A percentile compares a stretch with the other conserved stretches of the same genome.
Evolutionary conservation across 2,329 filamentous ascomycete genomes (phyloP).

Genomic region (Nakataea oryzae): DNA sequence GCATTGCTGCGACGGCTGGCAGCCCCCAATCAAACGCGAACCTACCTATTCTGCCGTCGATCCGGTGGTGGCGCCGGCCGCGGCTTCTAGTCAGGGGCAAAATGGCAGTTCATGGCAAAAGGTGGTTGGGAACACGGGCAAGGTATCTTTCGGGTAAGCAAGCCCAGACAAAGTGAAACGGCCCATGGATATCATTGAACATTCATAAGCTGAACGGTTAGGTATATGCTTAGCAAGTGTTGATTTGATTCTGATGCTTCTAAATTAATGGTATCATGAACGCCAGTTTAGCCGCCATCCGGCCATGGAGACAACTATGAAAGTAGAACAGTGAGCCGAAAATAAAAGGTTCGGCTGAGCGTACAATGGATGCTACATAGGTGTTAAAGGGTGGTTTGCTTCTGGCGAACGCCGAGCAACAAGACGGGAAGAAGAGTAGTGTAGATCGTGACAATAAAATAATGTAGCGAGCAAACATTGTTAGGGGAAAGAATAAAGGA

Average conservation of each 20-base stretch:
- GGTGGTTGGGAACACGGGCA: neutral
- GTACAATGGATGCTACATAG: neutral
- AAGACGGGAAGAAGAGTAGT: neutral
- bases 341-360: neutral
- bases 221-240: no score
- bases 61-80: no score
- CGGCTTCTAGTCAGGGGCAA: neutral
- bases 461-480: neutral
- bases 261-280: neutral
- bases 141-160: no score
- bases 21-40: no score
- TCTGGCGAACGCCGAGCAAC: neutral
- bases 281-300: neutral
- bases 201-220: no score
- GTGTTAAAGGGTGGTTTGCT: neutral
- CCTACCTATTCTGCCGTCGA: no score
- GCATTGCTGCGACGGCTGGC: no score
- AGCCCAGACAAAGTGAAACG: no score
- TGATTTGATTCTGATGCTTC: no score
- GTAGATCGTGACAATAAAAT: neutral
- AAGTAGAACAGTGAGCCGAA: neutral
- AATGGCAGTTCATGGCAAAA: neutral
- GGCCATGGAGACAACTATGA: neutral
- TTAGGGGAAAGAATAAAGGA: neutral
- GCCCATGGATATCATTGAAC: no score